Conservation (phyloP, 495 filamentous ascomycete species). For the Geopyxis carbonaria region DNA sequence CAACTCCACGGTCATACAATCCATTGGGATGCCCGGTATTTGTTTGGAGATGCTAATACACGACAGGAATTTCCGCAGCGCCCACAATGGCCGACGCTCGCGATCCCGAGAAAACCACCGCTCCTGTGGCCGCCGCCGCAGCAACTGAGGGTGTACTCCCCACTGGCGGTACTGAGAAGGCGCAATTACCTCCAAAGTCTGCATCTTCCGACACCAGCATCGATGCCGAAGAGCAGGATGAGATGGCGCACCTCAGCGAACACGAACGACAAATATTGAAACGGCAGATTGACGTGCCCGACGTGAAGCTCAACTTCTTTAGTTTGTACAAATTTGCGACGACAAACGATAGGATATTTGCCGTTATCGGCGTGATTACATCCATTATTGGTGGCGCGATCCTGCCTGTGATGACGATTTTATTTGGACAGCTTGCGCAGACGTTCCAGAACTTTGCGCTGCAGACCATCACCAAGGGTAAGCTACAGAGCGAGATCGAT, state of each 20-base stretch:
- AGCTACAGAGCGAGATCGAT: constrained; percentile 44
- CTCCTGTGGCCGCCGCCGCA: no score
- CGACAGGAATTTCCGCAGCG: no score
- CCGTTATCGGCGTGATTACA: constrained; percentile 44
- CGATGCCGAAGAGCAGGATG: constrained; percentile 31
- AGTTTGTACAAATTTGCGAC: constrained; percentile 70
- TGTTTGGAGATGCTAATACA: no score
- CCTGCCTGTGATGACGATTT: constrained; percentile 71
- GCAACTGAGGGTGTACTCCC: no score
- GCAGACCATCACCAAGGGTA: constrained; percentile 29
- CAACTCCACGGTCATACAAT: no score
- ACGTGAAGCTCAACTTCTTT: constrained; percentile 44
- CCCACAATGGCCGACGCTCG: no score
- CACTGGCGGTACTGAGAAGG: no score
- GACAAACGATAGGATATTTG: constrained; percentile 53
- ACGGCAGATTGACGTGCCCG: constrained; percentile 52
- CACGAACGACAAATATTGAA: constrained; percentile 51
- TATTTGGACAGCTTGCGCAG: constrained; percentile 41
- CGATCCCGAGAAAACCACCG: no score
- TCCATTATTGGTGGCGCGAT: constrained; percentile 66
- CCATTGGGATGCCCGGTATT: no score
- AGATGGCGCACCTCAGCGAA: constrained; percentile 39
- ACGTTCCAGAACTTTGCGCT: constrained; percentile 49
- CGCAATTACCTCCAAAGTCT: no score
- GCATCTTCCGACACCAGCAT: no score